Conservation (phyloP, 129 eudicot genomes). For the Smallanthus sonchifolius region DNA sequence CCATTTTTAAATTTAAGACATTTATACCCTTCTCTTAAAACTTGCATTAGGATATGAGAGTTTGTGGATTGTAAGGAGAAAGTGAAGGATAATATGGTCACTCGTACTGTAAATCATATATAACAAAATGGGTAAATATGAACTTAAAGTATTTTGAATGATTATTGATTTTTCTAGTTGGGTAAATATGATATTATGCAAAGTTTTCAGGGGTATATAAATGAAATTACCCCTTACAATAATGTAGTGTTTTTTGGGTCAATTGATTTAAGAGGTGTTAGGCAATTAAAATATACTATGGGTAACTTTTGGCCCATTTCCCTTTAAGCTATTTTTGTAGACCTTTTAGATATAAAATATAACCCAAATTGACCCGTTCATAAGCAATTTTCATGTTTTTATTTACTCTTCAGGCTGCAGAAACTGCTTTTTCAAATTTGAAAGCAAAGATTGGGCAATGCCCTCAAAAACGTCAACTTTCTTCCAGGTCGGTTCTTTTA, state of each 20-base stretch:
- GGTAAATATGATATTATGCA: no score
- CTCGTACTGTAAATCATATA: no score
- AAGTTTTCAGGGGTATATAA: no score
- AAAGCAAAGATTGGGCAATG: constrained; percentile 53
- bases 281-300: background rate
- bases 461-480: constrained; percentile 58
- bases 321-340: background rate
- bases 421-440: constrained; percentile 60
- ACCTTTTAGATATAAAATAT: background rate
- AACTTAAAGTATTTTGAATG: no score
- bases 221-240: no score
- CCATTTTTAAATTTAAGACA: no score
- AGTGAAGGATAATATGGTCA: no score
- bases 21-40: no score
- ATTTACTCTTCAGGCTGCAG: constrained; percentile 61
- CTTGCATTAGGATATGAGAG: no score
- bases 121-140: no score
- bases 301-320: background rate
- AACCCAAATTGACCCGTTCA: background rate
- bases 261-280: background rate
- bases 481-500: constrained; percentile 54
- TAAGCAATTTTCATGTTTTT: background rate
- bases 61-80: no score
- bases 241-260: background rate
- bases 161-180: no score